Base-by-base conservation (phyloP, 495 filamentous ascomycete species). In the Hamigera avellanea region DNA sequence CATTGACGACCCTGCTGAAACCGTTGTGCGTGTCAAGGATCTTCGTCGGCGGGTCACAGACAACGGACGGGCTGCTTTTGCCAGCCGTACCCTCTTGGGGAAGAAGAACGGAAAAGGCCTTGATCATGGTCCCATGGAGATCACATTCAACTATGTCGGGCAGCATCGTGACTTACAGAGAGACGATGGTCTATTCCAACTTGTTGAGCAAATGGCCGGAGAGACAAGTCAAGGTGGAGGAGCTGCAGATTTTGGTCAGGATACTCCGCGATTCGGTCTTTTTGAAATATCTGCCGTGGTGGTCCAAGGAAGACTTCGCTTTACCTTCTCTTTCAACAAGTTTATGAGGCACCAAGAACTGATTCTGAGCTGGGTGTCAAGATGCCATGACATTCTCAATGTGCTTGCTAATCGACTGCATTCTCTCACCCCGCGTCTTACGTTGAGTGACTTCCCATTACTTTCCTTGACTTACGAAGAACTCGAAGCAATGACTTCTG, bases 121-220 rank as follows among this genome's bases (percentile, higher is more conserved):
- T 15, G 51, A 62, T 12, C 70, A 70, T 2, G 73, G 63, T 52
- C 80, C 79, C 5, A 70, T 83, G 41, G 81, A 85, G 53, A 70
- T 85, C 26, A 71, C 72, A 1, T 82, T 85, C 53, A 81, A 78
- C 44, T 83, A 84, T 42, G 64, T 78, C 9, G 80, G 78, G 0
- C 66, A 75, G 13, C 62, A 76, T 41, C 76, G 79, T 34, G 72
- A 78, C 39, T 46, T 83, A 0, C 75, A 80, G 52, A 63, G 72
- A 18, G 60, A 69, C 14, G 75, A 76, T 34, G 69, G 72, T 4
- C 57, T 84, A 0, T 69, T 84, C 43, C 69, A 75, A 36, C 69
- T 75, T 17, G 60, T 65, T 6, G 61, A 74, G 13, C 59, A 62
- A 32, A 61, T 70, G 56, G 66, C 61, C 6, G 65, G 64, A 19